These are phyloP conservation scores for Trichoderma polysporum DNA, from an alignment of 2,329 filamentous ascomycete species.

Conservation along the genomic window DNA sequence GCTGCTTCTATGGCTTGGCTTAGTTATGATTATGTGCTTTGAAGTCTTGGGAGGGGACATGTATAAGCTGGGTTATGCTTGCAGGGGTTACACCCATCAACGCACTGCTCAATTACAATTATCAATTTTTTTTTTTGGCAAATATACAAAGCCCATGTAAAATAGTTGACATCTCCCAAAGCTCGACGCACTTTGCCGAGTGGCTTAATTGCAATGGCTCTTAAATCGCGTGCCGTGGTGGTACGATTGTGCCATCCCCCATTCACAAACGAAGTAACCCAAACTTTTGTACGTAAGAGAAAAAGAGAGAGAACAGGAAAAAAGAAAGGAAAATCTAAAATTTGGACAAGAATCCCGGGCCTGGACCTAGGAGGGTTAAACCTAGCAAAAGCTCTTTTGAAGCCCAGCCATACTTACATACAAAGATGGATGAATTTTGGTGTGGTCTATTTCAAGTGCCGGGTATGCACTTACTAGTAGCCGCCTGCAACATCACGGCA, in stretches of 20 bases:
- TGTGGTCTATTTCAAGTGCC: too few relatives aligned
- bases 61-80: too few relatives aligned
- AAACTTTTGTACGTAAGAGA: background rate
- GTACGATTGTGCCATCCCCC: background rate
- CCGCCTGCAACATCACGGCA: too few relatives aligned
- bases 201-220: background rate
- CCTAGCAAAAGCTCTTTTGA: background rate
- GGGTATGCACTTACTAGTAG: background rate
- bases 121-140: background rate
- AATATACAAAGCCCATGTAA: background rate
- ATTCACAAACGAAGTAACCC: background rate
- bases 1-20: background rate
- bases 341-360: background rate
- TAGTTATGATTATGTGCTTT: background rate
- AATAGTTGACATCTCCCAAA: background rate
- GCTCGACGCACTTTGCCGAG: background rate
- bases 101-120: background rate
- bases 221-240: background rate
- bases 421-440: background rate
- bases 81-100: background rate
- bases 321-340: background rate
- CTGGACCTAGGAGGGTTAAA: too few relatives aligned
- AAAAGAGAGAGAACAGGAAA: background rate
- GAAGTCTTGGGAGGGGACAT: too few relatives aligned
- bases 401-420: too few relatives aligned